Evolutionary conservation across 192 early-diverging fungal species (phyloP), one percentile per base, ranked within the genome.

Genomic region (Coemansia sp.): DNA sequence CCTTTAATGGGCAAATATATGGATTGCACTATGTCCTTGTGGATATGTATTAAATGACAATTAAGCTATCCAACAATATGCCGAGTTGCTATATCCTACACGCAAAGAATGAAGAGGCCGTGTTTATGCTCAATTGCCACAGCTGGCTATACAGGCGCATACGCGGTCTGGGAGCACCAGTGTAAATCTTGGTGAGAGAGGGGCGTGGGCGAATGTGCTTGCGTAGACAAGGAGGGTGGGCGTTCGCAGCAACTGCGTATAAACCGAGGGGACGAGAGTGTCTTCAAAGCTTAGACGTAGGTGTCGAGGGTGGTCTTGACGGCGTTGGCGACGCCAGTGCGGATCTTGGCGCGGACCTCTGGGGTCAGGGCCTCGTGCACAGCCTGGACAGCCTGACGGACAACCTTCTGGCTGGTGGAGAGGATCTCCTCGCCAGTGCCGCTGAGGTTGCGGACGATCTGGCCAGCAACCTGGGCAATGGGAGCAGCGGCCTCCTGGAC

Each of bases 271-370:
- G 40, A 45, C 27, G 17, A 40, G 29, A 39, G 11, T 27, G 25
- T 10, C 13, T 61, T 59, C 23, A 33, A 26, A 17, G 53, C 51
- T 74, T 74, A 74, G 64, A 74, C 58, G 60, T 74, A 74, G 64
- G 70, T 74, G 64, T 74, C 70, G 57, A 74, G 70, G 63, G 70
- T 74, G 64, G 70, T 74, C 70, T 74, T 74, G 70, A 74, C 63
- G 42, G 70, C 70, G 70, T 67, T 74, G 59, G 70, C 60, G 29
- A 74, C 70, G 51, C 70, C 70, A 39, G 64, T 61, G 52, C 70
- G 70, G 60, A 74, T 74, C 70, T 74, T 74, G 70, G 70, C 51
- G 51, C 70, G 70, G 41, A 74, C 70, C 50, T 74, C 70, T 19
- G 70, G 70, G 56, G 70, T 74, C 70, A 74, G 59, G 13, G 70